Conservation (phyloP, 1,284 basidiomycete species). For the Ustanciosporium gigantosporum region DNA sequence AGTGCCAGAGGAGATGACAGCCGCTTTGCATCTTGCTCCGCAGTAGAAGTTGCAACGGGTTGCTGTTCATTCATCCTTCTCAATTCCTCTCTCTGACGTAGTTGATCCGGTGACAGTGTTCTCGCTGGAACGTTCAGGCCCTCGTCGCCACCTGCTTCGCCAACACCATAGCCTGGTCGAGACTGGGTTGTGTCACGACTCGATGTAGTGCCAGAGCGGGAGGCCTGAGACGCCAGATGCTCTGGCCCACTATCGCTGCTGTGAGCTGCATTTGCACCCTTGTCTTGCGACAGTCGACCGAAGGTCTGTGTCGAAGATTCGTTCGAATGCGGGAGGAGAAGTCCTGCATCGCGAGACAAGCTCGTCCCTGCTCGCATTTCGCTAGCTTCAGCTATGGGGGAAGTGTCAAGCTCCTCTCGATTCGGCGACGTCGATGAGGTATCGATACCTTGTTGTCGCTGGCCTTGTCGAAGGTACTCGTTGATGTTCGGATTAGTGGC, state of each 20-base stretch:
- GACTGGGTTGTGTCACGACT: constrained; percentile 15
- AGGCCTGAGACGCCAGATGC: constrained; percentile 6
- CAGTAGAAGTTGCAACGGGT: too few relatives aligned
- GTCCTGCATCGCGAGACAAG: too few relatives aligned
- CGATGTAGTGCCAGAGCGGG: constrained; percentile 12
- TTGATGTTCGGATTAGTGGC: constrained; percentile 6
- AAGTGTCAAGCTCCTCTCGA: too few relatives aligned
- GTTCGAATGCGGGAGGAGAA: too few relatives aligned
- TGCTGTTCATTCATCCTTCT: constrained; percentile 16
- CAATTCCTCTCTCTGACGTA: constrained; percentile 11
- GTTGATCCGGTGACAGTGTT: constrained; percentile 8
- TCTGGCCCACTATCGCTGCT: constrained; percentile 5
- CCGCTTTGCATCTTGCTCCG: too few relatives aligned
- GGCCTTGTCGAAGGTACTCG: constrained; percentile 7
- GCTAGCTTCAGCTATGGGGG: too few relatives aligned
- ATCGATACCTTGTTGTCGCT: constrained; percentile 9
- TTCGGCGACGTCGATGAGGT: constrained; percentile 9
- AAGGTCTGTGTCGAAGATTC: constrained; percentile 12
- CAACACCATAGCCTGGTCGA: constrained; percentile 11
- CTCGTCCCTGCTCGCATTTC: too few relatives aligned
- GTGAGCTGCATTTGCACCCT: neutral
- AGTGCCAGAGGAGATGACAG: too few relatives aligned
- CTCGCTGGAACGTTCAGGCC: constrained; percentile 5
- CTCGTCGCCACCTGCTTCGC: constrained; percentile 14
- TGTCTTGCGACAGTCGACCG: constrained; percentile 7